phyloP scores from a whole-genome alignment of 2,329 filamentous ascomycete genomes.

The Microcyclospora pomicola region DNA sequence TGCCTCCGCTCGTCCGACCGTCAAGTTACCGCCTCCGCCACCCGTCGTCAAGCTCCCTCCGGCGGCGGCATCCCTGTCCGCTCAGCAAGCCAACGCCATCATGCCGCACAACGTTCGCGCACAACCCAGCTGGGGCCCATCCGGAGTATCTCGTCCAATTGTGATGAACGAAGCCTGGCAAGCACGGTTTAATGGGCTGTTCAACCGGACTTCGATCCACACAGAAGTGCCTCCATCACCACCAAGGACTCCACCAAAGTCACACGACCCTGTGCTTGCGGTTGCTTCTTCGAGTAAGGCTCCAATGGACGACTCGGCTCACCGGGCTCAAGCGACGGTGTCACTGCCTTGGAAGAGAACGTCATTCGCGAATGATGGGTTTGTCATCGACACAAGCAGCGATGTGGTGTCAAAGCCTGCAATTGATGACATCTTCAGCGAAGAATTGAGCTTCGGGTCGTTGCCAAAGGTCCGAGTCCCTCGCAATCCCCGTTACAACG shows the following conservation, averaged over 20 bases:
- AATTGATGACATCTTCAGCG: constrained; percentile 29
- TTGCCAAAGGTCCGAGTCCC: constrained; percentile 24
- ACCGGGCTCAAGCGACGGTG: constrained; percentile 45
- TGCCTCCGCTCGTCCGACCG: constrained; percentile 49
- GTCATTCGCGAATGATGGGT: constrained; percentile 8
- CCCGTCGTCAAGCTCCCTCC: constrained; percentile 75
- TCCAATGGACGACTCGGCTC: constrained; percentile 46
- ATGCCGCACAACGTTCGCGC: constrained; percentile 23
- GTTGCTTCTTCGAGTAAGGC: constrained; percentile 53
- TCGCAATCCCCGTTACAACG: constrained; percentile 12
- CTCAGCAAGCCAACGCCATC: constrained; percentile 19
- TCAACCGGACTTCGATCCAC: constrained; percentile 45
- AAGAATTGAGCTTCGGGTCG: constrained; percentile 35
- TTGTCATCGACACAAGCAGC: constrained; percentile 19
- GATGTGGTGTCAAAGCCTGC: constrained; percentile 27
- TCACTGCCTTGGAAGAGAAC: constrained; percentile 42
- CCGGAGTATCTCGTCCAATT: constrained; percentile 28
- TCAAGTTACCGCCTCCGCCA: constrained; percentile 54
- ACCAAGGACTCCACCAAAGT: constrained; percentile 26
- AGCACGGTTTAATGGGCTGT: constrained; percentile 65
- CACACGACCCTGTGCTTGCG: constrained; percentile 33
- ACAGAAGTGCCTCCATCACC: constrained; percentile 24
- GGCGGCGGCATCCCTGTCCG: constrained; percentile 25
- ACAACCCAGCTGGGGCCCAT: constrained; percentile 25
- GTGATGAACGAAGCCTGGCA: constrained; percentile 53